Conservation (phyloP, 2,329 filamentous ascomycete species). For the Epichloe elymi region DNA sequence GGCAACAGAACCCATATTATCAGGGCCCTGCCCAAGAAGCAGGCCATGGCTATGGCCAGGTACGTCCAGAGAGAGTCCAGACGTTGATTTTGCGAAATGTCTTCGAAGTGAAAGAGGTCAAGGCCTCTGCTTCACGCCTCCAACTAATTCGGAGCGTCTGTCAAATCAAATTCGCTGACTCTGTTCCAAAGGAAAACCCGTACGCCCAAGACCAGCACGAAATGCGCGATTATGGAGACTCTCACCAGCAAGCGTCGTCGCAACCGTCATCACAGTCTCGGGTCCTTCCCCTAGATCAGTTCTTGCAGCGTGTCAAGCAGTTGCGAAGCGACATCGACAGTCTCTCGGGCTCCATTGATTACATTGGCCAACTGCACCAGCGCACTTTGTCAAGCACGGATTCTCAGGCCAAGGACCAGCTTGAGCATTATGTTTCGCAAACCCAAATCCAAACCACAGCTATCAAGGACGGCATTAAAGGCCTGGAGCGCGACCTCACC, state of each 20-base stretch:
- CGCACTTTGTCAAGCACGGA: conserved; percentile 56
- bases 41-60: conserved; percentile 9
- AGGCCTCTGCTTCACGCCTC: background rate
- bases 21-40: conserved; percentile 11
- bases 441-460: conserved; percentile 61
- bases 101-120: no score
- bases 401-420: conserved; percentile 36
- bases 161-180: background rate
- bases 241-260: conserved; percentile 16
- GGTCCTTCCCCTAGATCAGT: conserved; percentile 49
- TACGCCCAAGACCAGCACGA: conserved; percentile 33
- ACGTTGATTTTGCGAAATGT: no score
- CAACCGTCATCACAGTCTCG: conserved; percentile 13
- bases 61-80: background rate
- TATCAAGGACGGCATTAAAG: conserved; percentile 69
- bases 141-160: background rate
- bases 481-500: conserved; percentile 55
- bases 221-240: conserved; percentile 35
- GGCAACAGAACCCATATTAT: conserved; percentile 12
- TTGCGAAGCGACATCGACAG: conserved; percentile 55
- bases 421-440: conserved; percentile 54
- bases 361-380: conserved; percentile 59
- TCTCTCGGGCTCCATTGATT: conserved; percentile 52
- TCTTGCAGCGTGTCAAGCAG: conserved; percentile 52
- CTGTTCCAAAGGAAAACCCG: background rate